phyloP scores from a whole-genome alignment of 345 rosid genomes.

The Eutrema japonicum region DNA sequence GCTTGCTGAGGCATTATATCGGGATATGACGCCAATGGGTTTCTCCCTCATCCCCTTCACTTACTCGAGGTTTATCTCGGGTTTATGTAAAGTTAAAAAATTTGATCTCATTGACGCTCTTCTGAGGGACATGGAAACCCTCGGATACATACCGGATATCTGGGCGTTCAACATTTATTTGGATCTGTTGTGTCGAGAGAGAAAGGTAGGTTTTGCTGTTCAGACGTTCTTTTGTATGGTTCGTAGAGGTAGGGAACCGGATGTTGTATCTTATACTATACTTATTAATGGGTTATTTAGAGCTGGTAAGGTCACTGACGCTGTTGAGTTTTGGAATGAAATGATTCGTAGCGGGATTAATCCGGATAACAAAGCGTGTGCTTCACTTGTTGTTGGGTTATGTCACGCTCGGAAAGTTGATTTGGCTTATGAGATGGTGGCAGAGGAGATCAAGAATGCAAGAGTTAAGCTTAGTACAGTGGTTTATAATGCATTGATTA shows the following conservation, averaged over 20 bases:
- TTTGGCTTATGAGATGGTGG: constrained; percentile 80
- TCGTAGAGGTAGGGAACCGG: constrained; percentile 72
- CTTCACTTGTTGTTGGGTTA: constrained; percentile 67
- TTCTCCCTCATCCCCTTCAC: constrained; percentile 83
- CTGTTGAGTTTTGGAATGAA: constrained; percentile 62
- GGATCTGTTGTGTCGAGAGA: constrained; percentile 68
- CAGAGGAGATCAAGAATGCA: constrained; percentile 65
- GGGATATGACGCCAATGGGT: constrained; percentile 65
- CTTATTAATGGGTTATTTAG: constrained; percentile 72
- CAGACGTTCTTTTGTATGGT: constrained; percentile 63
- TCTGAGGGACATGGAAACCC: constrained; percentile 68
- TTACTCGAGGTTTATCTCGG: constrained; percentile 90
- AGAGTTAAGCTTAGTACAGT: constrained; percentile 58
- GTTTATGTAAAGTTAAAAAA: constrained; percentile 67
- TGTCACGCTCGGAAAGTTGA: constrained; percentile 78
- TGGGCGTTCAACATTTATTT: constrained; percentile 84
- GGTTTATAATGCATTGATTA: constrained; percentile 75
- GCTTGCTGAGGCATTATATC: constrained; percentile 66
- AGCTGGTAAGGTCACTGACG: constrained; percentile 56
- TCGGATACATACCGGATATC: constrained; percentile 68
- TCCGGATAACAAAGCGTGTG: constrained; percentile 70
- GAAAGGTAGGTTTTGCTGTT: constrained; percentile 56
- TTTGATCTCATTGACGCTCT: constrained; percentile 62
- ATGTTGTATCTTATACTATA: constrained; percentile 85
- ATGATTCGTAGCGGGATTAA: constrained; percentile 64